These are phyloP conservation scores for Cinchona pubescens DNA, from an alignment of 257 asterid genomes.

Conservation along the genomic window DNA sequence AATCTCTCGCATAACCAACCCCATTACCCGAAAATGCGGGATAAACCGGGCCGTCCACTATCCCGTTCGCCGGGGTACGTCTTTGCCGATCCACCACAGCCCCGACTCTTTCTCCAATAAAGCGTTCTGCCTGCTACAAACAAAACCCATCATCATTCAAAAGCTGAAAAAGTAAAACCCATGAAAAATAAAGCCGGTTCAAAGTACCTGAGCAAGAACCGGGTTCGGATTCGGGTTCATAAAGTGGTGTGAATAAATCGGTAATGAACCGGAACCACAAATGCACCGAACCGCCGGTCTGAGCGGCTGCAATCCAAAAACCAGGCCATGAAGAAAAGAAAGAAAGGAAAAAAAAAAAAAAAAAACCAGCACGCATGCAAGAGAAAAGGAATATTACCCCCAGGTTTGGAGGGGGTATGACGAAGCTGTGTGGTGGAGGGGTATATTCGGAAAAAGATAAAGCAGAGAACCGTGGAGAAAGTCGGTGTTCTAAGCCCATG, in stretches of 20 bases:
- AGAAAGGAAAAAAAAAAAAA: background rate
- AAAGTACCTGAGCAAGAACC: background rate
- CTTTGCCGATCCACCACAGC: background rate
- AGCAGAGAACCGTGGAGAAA: background rate
- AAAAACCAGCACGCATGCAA: background rate
- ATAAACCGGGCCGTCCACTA: background rate
- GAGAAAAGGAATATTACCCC: background rate
- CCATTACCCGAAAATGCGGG: background rate
- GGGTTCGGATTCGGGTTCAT: background rate
- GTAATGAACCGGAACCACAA: too few relatives aligned
- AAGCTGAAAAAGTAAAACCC: background rate
- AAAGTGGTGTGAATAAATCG: background rate
- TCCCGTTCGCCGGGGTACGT: background rate
- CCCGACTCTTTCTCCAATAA: background rate
- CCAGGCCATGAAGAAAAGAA: background rate
- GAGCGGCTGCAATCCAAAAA: conserved; percentile 2
- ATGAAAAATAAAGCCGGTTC: background rate
- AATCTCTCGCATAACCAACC: background rate
- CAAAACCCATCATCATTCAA: background rate
- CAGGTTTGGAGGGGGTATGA: background rate
- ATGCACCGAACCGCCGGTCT: conserved; percentile 1
- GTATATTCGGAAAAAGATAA: background rate
- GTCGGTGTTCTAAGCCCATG: background rate
- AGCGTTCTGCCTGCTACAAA: background rate
- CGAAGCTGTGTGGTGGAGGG: background rate